Percentiles rank a stretch among this genome's conserved stretches.
phyloP scores from a whole-genome alignment of 495 filamentous ascomycete species.

The Neurospora terricola region DNA sequence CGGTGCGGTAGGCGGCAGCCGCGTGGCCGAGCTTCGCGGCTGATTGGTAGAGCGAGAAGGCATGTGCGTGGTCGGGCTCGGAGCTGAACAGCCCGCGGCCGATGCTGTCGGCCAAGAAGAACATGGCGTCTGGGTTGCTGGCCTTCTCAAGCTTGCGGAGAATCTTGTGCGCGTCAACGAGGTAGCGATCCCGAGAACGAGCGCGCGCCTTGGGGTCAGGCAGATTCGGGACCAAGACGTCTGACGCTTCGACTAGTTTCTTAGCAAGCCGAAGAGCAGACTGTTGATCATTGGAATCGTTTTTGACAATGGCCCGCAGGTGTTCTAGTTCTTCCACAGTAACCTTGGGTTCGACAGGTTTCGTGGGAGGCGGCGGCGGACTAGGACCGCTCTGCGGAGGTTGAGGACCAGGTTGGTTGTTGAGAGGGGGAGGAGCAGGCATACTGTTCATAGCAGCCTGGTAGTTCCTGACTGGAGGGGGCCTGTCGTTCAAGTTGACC shows the following conservation, averaged over 20 bases:
- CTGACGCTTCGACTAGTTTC: conserved; percentile 76
- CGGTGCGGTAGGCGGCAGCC: no score
- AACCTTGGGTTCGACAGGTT: conserved; percentile 45
- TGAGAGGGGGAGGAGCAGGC: not conserved
- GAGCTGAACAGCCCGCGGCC: conserved; percentile 53
- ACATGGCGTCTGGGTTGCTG: conserved; percentile 73
- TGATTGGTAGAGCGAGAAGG: conserved; percentile 85
- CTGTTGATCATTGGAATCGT: conserved; percentile 60
- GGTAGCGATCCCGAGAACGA: conserved; percentile 73
- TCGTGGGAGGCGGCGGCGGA: conserved; percentile 14
- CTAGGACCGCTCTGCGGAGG: conserved; percentile 19
- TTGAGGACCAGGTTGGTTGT: not conserved
- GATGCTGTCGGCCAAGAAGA: conserved; percentile 84
- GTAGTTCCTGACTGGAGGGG: conserved; percentile 68
- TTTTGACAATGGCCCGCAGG: conserved; percentile 54
- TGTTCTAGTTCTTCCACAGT: conserved; percentile 69
- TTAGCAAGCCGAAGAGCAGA: conserved; percentile 67
- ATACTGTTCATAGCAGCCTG: conserved; percentile 27
- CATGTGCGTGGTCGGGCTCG: conserved; percentile 72
- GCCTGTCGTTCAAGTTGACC: conserved; percentile 43
- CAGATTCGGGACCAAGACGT: conserved; percentile 58
- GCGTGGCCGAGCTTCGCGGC: no score
- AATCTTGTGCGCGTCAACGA: conserved; percentile 78
- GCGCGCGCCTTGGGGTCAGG: conserved; percentile 65
- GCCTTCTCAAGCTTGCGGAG: conserved; percentile 70